These are phyloP conservation scores for Globisporangium acanthophoron DNA, from an alignment of 352 stramenopile genomes.

Conservation along the genomic window DNA sequence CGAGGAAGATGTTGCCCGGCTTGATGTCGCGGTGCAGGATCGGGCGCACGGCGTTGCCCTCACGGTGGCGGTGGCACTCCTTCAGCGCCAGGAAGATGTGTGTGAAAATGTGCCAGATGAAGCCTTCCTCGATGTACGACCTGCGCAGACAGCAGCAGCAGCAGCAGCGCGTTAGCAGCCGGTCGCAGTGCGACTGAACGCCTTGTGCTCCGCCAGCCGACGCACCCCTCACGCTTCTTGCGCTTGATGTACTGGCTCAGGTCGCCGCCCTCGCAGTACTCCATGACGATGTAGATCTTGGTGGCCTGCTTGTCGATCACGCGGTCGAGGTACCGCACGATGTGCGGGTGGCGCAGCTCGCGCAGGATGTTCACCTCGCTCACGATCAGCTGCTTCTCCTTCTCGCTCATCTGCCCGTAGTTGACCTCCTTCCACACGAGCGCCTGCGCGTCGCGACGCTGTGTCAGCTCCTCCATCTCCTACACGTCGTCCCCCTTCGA, in stretches of 20 bases:
- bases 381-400: slow-evolving; percentile 93
- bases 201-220: slow-evolving; percentile 1
- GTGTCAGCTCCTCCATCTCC: background rate
- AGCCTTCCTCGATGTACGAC: slow-evolving; percentile 89
- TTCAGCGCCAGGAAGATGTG: slow-evolving; percentile 91
- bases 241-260: slow-evolving; percentile 89
- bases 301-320: slow-evolving; percentile 91
- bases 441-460: slow-evolving; percentile 29
- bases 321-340: slow-evolving; percentile 92
- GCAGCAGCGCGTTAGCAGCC: background rate
- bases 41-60: slow-evolving; percentile 70
- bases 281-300: slow-evolving; percentile 95
- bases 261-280: slow-evolving; percentile 90
- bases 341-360: slow-evolving; percentile 90
- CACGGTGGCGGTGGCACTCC: slow-evolving; percentile 85
- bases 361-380: slow-evolving; percentile 93
- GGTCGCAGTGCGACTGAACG: no score
- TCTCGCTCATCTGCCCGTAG: slow-evolving; percentile 91
- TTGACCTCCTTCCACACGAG: slow-evolving; percentile 93
- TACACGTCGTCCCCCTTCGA: background rate
- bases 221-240: slow-evolving; percentile 84
- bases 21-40: slow-evolving; percentile 92
- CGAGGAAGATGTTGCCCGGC: slow-evolving; percentile 90
- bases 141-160: slow-evolving; percentile 14
- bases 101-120: slow-evolving; percentile 92